Percentiles rank a stretch among this genome's conserved stretches.
phyloP scores from a whole-genome alignment of 2,329 filamentous ascomycete genomes.

The Metarhizium humberi region DNA sequence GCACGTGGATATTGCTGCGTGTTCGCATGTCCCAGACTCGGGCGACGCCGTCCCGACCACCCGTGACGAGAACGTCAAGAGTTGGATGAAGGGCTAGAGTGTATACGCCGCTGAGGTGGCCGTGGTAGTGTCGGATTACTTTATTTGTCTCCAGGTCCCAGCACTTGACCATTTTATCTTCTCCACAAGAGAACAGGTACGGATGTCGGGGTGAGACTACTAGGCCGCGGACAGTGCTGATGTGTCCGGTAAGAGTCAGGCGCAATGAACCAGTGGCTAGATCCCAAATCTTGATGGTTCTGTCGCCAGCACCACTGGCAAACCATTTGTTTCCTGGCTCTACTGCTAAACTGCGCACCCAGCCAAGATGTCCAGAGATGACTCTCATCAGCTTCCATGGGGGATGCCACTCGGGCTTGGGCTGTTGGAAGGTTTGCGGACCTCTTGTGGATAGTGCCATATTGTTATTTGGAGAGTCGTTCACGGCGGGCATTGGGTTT shows the following conservation, averaged over 20 bases:
- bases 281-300: slow-evolving; percentile 99
- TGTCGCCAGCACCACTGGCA: slow-evolving; percentile 85
- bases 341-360: slow-evolving; percentile 82
- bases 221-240: slow-evolving; percentile 83
- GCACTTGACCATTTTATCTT: slow-evolving; percentile 99
- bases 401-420: slow-evolving; percentile 89
- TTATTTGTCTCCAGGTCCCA: slow-evolving; percentile 99
- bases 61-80: slow-evolving; percentile 88
- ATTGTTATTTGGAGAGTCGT: slow-evolving; percentile 11
- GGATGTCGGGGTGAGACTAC: slow-evolving; percentile 90
- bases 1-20: slow-evolving; percentile 87
- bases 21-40: slow-evolving; percentile 99
- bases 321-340: slow-evolving; percentile 98
- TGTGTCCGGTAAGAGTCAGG: slow-evolving; percentile 86
- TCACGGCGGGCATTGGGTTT: background rate
- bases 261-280: slow-evolving; percentile 76
- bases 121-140: slow-evolving; percentile 95
- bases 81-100: slow-evolving; percentile 88
- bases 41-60: slow-evolving; percentile 87
- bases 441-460: slow-evolving; percentile 24
- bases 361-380: slow-evolving; percentile 91
- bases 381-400: slow-evolving; percentile 99
- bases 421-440: slow-evolving; percentile 23
- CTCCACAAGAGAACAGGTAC: slow-evolving; percentile 94
- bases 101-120: slow-evolving; percentile 93